These are phyloP conservation scores for Mycena amicta DNA, from an alignment of 768 basidiomycete species.

Conservation along the genomic window DNA sequence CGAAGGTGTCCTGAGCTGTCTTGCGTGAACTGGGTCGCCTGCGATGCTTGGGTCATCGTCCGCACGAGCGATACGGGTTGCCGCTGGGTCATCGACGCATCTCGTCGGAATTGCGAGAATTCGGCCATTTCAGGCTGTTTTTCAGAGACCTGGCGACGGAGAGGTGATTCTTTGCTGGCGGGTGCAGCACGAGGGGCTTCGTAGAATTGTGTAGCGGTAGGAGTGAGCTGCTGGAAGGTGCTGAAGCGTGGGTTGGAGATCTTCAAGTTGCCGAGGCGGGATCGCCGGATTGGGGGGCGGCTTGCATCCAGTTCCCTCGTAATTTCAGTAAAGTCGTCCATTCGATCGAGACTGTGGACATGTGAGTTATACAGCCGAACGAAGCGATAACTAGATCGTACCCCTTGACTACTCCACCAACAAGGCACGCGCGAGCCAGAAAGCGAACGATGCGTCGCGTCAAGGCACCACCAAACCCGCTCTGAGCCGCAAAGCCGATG, in stretches of 20 bases:
- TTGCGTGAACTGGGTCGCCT: not conserved
- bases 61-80: not conserved
- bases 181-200: conserved; percentile 10
- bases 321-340: conserved; percentile 57
- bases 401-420: conserved; percentile 72
- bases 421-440: conserved; percentile 53
- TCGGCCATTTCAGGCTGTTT: conserved; percentile 9
- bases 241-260: conserved; percentile 60
- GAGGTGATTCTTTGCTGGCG: conserved; percentile 20
- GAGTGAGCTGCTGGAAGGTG: conserved; percentile 58
- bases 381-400: conserved; percentile 33
- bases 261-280: conserved; percentile 44
- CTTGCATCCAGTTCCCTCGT: conserved; percentile 37
- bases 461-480: conserved; percentile 54
- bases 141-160: conserved; percentile 9
- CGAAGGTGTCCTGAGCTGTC: not conserved
- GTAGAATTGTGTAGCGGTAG: conserved; percentile 44
- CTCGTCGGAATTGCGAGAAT: conserved; percentile 7
- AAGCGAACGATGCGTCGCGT: conserved; percentile 62
- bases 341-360: conserved; percentile 47
- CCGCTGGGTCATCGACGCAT: not conserved
- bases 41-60: not conserved
- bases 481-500: conserved; percentile 56
- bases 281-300: conserved; percentile 32
- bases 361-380: not conserved